phyloP scores from a whole-genome alignment of 345 rosid species.

The Isatis tinctoria region DNA sequence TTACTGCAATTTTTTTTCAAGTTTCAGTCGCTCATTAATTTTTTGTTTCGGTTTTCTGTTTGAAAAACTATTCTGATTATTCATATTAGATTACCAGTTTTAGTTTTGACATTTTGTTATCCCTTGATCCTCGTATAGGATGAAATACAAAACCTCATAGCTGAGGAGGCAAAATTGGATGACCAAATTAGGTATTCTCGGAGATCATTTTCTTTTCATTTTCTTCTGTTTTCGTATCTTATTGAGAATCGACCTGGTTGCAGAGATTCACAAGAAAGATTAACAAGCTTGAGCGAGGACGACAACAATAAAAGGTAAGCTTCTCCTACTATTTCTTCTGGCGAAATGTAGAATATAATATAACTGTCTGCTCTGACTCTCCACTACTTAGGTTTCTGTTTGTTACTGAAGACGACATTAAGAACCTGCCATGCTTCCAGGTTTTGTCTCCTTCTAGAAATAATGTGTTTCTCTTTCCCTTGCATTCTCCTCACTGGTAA shows the following conservation, averaged over 20 bases:
- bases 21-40: conserved; percentile 4
- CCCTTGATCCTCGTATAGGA: conserved; percentile 45
- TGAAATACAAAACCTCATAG: conserved; percentile 67
- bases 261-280: conserved; percentile 87
- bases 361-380: conserved; percentile 21
- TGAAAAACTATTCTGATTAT: background rate
- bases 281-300: conserved; percentile 85
- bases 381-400: conserved; percentile 70
- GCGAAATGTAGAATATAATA: background rate
- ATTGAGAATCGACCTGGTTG: conserved; percentile 35
- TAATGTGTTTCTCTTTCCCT: conserved; percentile 1
- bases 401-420: conserved; percentile 96
- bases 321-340: conserved; percentile 5
- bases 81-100: background rate
- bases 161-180: conserved; percentile 57
- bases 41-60: background rate
- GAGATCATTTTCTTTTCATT: background rate
- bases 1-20: background rate
- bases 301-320: conserved; percentile 76
- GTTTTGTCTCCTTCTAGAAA: conserved; percentile 35
- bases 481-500: conserved; percentile 1
- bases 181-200: conserved; percentile 30
- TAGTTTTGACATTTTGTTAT: conserved; percentile 5
- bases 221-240: conserved; percentile 9
- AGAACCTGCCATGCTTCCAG: conserved; percentile 88